These are phyloP conservation scores for Niebla homalea DNA, from an alignment of 495 filamentous ascomycete species.

Conservation along the genomic window DNA sequence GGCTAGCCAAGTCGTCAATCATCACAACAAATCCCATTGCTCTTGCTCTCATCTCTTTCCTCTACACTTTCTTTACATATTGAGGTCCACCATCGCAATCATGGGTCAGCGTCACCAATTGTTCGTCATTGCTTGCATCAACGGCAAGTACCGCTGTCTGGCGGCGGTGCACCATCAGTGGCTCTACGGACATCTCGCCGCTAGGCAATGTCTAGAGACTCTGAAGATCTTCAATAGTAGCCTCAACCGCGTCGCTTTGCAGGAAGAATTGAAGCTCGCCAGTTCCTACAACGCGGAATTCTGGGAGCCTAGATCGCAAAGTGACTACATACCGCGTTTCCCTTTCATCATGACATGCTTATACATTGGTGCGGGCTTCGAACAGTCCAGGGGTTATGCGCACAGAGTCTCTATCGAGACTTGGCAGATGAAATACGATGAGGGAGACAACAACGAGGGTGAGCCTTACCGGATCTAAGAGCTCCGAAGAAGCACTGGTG, in stretches of 20 bases:
- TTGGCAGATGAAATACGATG: constrained; percentile 5
- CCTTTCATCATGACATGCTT: constrained; percentile 13
- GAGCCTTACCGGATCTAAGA: background rate
- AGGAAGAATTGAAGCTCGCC: constrained; percentile 8
- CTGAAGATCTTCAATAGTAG: constrained; percentile 1
- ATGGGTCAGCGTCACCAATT: constrained; percentile 14
- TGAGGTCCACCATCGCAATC: background rate
- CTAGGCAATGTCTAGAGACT: constrained; percentile 4
- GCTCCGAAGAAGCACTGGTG: background rate
- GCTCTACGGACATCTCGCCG: constrained; percentile 4
- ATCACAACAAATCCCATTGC: too few species aligned
- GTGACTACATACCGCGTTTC: background rate
- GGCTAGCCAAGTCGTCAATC: too few species aligned
- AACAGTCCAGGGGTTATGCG: background rate
- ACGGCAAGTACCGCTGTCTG: constrained; percentile 7
- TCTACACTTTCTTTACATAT: too few species aligned
- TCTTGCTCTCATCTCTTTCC: too few species aligned
- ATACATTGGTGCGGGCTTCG: constrained; percentile 3
- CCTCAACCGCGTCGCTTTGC: constrained; percentile 5
- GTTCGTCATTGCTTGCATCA: constrained; percentile 9
- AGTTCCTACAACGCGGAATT: constrained; percentile 1
- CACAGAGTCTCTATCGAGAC: background rate
- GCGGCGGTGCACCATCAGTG: constrained; percentile 9
- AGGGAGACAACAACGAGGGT: constrained; percentile 8
- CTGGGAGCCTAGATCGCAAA: background rate